These are phyloP conservation scores for Saccharomycopsis crataegensis DNA, from an alignment of 1,139 yeast genomes.

Conservation along the genomic window DNA sequence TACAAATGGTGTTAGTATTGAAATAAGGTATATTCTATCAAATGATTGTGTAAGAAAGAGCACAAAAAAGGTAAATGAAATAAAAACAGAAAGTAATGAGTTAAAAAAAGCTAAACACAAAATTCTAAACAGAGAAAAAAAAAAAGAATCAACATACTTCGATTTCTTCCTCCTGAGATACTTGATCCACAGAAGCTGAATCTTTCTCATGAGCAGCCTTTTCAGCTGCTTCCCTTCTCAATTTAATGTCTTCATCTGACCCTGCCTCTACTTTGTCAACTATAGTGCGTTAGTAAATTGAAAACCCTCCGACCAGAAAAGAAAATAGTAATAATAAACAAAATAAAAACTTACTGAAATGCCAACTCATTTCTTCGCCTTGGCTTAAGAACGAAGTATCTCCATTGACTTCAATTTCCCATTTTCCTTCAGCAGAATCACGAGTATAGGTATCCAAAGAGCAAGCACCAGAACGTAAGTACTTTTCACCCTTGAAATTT, in stretches of 20 bases:
- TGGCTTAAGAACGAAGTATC: slow-evolving; percentile 52
- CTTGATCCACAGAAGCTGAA: neutral
- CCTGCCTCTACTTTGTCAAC: slow-evolving; percentile 61
- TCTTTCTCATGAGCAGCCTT: neutral
- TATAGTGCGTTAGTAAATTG: slow-evolving; percentile 19
- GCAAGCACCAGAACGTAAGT: slow-evolving; percentile 47
- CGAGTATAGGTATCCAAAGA: slow-evolving; percentile 47
- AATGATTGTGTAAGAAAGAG: neutral
- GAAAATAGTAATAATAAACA: neutral
- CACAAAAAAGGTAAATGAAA: neutral
- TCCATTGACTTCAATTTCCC: slow-evolving; percentile 61
- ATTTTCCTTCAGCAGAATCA: slow-evolving; percentile 32
- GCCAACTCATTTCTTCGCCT: slow-evolving; percentile 95
- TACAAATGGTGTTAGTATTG: slow-evolving; percentile 2
- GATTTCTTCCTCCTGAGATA: slow-evolving; percentile 2
- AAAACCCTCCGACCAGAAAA: slow-evolving; percentile 3
- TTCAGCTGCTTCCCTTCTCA: slow-evolving; percentile 29
- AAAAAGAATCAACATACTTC: slow-evolving; percentile 4
- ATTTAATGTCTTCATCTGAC: slow-evolving; percentile 62
- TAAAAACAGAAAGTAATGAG: neutral
- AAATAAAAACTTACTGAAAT: slow-evolving; percentile 41
- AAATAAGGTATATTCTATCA: neutral
- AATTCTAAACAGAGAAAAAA: neutral
- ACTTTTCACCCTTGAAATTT: slow-evolving; percentile 36
- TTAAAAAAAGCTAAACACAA: neutral